These are phyloP conservation scores for Aspergillus heteromorphus DNA, from an alignment of 495 filamentous ascomycete genomes.

Conservation along the genomic window DNA sequence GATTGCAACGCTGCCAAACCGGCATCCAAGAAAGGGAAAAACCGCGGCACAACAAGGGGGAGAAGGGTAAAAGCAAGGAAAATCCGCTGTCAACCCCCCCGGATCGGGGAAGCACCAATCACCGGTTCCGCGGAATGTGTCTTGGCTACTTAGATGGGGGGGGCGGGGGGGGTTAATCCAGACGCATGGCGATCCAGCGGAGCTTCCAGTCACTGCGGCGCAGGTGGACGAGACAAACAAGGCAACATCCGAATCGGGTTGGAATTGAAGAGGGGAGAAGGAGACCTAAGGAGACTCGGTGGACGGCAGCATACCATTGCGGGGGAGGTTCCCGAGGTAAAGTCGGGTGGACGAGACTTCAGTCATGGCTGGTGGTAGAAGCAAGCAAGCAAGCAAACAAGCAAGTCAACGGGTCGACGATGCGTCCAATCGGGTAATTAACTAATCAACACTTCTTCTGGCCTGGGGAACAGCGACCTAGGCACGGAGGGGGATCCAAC, in stretches of 20 bases:
- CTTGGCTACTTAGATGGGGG: conserved; percentile 1
- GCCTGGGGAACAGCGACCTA: conserved; percentile 4
- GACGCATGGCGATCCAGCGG: conserved; percentile 12
- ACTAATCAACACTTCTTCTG: neutral
- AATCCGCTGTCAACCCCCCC: conserved; percentile 2
- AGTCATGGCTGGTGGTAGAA: conserved; percentile 33
- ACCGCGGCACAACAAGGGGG: conserved; percentile 1
- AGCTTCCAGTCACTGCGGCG: conserved; percentile 13
- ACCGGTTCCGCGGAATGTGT: conserved; percentile 1
- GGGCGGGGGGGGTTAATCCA: conserved; percentile 8
- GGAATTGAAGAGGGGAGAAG: conserved; percentile 10
- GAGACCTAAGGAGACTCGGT: conserved; percentile 24
- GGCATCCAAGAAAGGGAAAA: conserved; percentile 12
- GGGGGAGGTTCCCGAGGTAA: conserved; percentile 96
- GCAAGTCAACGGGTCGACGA: neutral
- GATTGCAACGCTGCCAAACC: conserved; percentile 13
- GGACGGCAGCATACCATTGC: conserved; percentile 71
- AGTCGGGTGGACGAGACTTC: conserved; percentile 89
- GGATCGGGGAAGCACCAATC: neutral
- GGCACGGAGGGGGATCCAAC: conserved; percentile 1
- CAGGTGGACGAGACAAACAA: conserved; percentile 5
- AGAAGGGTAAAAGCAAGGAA: conserved; percentile 4
- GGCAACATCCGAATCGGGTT: conserved; percentile 16
- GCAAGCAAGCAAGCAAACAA: conserved; percentile 5
- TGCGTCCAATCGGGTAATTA: conserved; percentile 2